Conservation (phyloP, 345 rosid genomes). For the Raphanus sativus region DNA sequence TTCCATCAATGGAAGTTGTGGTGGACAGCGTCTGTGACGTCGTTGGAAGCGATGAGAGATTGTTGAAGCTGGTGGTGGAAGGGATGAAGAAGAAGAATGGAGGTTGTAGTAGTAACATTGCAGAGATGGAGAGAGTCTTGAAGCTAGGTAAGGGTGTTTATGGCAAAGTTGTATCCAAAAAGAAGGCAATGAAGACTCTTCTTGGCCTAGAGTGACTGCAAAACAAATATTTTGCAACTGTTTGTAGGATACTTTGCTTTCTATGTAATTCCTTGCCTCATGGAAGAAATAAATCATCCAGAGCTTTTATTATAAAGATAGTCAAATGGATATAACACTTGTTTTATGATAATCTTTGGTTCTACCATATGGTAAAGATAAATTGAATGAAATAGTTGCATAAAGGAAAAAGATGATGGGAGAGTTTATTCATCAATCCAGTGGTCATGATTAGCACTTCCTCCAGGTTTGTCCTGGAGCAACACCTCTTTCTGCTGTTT, state of each 20-base stretch:
- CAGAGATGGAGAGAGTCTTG: conserved; percentile 54
- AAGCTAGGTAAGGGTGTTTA: conserved; percentile 63
- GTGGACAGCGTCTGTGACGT: conserved; percentile 58
- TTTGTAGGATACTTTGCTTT: conserved; percentile 11
- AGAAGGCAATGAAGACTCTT: conserved; percentile 64
- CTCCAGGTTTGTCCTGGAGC: conserved; percentile 44
- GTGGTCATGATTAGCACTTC: conserved; percentile 24
- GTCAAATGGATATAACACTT: conserved; percentile 2
- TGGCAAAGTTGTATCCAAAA: conserved; percentile 67
- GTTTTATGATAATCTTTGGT: neutral
- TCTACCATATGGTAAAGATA: neutral
- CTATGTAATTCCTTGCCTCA: conserved; percentile 30
- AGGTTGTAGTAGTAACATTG: conserved; percentile 23
- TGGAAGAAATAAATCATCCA: conserved; percentile 20
- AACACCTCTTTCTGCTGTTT: conserved; percentile 55
- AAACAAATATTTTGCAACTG: neutral
- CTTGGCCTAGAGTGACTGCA: conserved; percentile 40
- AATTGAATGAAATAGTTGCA: conserved; percentile 7
- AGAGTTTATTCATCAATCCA: conserved; percentile 33
- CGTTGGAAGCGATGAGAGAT: conserved; percentile 68
- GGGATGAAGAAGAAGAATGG: conserved; percentile 46
- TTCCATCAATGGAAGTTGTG: conserved; percentile 53
- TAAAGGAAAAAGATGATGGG: neutral
- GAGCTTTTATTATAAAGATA: conserved; percentile 11
- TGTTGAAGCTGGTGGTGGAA: conserved; percentile 49